Conservation (phyloP, 2,329 filamentous ascomycete species). For the Ambrosiella beaveri region DNA sequence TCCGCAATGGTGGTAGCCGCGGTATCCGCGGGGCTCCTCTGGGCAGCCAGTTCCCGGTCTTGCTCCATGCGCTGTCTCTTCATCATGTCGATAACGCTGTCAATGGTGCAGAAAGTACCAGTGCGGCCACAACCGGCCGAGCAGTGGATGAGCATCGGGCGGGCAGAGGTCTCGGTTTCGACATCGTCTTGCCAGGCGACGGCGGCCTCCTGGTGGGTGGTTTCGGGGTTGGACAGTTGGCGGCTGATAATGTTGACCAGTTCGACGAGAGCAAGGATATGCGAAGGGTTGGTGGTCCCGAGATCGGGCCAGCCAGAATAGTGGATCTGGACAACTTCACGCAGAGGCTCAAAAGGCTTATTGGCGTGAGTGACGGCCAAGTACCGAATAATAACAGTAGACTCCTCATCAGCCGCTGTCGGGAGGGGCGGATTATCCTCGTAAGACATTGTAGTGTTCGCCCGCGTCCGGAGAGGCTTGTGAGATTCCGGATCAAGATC, state of each 20-base stretch:
- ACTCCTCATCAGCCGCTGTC: constrained; percentile 22
- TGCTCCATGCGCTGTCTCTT: constrained; percentile 54
- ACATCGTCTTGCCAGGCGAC: constrained; percentile 36
- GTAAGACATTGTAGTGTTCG: constrained; percentile 17
- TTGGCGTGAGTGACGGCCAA: constrained; percentile 64
- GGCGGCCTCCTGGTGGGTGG: constrained; percentile 17
- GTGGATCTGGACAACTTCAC: constrained; percentile 86
- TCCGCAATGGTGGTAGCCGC: constrained; percentile 22
- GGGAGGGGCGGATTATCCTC: constrained; percentile 10
- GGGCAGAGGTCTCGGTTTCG: constrained; percentile 30
- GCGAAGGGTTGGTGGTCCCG: constrained; percentile 72
- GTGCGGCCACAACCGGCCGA: constrained; percentile 91
- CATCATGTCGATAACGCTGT: constrained; percentile 89
- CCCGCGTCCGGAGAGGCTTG: constrained; percentile 23
- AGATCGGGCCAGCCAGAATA: constrained; percentile 98
- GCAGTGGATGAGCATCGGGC: constrained; percentile 84
- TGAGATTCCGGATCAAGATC: constrained; percentile 34
- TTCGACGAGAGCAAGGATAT: constrained; percentile 79
- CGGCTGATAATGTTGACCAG: constrained; percentile 61
- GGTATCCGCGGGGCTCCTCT: constrained; percentile 19
- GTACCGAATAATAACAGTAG: constrained; percentile 69
- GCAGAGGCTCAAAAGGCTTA: constrained; percentile 67
- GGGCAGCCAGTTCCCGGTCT: constrained; percentile 11
- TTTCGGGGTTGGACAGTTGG: constrained; percentile 31
- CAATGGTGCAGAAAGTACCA: constrained; percentile 90